Conservation (phyloP, 345 rosid genomes). For the Brassica incana region DNA sequence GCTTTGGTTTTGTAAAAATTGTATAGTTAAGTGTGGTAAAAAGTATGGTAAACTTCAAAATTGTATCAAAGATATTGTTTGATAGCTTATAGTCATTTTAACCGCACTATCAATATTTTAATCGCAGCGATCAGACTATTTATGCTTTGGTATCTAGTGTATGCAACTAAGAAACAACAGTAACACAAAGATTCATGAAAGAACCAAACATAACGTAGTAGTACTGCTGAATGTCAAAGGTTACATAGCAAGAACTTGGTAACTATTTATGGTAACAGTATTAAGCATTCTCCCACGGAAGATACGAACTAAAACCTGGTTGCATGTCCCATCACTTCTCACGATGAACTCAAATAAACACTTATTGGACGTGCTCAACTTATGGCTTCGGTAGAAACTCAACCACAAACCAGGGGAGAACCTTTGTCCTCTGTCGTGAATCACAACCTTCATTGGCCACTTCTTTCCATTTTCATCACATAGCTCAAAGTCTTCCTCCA, state of each 20-base stretch:
- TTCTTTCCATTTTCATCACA: conserved; percentile 34
- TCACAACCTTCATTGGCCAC: conserved; percentile 16
- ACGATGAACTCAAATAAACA: conserved; percentile 33
- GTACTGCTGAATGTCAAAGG: not conserved
- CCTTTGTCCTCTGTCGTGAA: not conserved
- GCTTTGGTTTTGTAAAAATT: no score
- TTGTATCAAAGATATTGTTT: not conserved
- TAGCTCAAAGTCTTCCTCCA: conserved; percentile 25
- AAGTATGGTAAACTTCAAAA: not conserved
- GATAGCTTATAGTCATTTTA: no score
- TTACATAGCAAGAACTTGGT: conserved; percentile 29
- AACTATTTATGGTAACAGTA: not conserved
- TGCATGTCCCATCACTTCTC: conserved; percentile 28
- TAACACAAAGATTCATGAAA: not conserved
- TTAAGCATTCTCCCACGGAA: conserved; percentile 8
- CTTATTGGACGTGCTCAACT: not conserved
- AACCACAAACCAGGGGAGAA: conserved; percentile 12
- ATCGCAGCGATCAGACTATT: not conserved
- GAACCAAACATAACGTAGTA: not conserved
- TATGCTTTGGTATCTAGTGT: not conserved
- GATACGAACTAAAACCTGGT: conserved; percentile 22
- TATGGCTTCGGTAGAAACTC: conserved; percentile 1
- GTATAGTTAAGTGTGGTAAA: no score
- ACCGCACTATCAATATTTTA: not conserved
- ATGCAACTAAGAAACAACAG: not conserved